Base-by-base conservation (phyloP, 2,329 filamentous ascomycete species). In the Hortaea werneckii region DNA sequence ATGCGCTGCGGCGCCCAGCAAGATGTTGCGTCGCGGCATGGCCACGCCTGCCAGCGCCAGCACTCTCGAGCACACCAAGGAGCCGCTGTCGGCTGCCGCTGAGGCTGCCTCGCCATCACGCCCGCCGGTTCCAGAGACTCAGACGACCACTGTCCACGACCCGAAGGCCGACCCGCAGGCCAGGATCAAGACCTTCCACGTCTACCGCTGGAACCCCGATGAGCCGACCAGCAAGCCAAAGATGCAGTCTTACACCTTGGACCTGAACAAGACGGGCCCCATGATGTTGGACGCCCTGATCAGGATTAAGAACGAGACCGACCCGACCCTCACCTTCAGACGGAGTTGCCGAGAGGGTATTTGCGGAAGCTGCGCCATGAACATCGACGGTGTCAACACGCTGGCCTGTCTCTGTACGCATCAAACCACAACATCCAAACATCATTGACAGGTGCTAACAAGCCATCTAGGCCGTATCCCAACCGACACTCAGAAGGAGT, bases 161-260 rank as follows among this genome's bases (percentile, higher is more conserved):
- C 76, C 84, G 46, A 75, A 74, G 60, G 64, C 73, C 44, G 72
- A 69, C 53, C 66, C 74, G 54, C 68, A 76, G 49, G 69, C 80
- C 40, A 77, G 76, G 59, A 80, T 85, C 73, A 96, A 95, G 83
- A 88, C 85, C 43, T 98, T 98, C 80, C 84, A 95, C 70, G 84
- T 98, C 75, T 98, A 98, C 81, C 82, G 92, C 67, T 98, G 92
- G 92, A 94, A 94, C 67, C 92, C 92, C 50, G 92, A 96, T 65
- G 78, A 82, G 65, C 92, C 92, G 48, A 80, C 82, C 62, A 82
- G 86, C 70, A 98, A 98, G 82, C 92, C 92, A 51, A 78, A 76
- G 67, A 95, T 98, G 86, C 88, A 98, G 76, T 80, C 79, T 57
- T 98, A 96, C 74, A 86, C 85, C 32, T 76, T 98, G 62, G 92